These are phyloP conservation scores for Lipomyces chichibuensis DNA, from an alignment of 805 yeast species.

Conservation along the genomic window DNA sequence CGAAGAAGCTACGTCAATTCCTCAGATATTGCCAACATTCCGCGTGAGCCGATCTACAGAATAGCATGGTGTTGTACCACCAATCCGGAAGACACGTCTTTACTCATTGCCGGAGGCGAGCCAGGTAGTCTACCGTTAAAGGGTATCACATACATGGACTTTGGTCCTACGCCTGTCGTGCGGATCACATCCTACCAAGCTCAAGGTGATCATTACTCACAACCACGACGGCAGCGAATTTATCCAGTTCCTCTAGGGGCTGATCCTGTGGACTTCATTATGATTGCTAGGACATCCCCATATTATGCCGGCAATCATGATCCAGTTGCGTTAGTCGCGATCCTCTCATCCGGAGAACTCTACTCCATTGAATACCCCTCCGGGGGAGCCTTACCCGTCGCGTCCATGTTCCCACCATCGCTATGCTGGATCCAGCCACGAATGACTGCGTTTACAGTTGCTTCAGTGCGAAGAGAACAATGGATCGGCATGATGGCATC, in stretches of 20 bases:
- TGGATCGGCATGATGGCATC: constrained; percentile 79
- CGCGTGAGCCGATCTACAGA: constrained; percentile 49
- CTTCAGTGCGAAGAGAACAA: constrained; percentile 61
- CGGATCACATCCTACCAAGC: constrained; percentile 79
- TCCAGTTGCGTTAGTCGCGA: constrained; percentile 64
- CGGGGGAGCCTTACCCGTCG: constrained; percentile 56
- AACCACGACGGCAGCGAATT: constrained; percentile 58
- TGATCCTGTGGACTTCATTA: constrained; percentile 53
- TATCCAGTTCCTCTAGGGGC: constrained; percentile 56
- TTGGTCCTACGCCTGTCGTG: constrained; percentile 79
- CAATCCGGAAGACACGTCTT: constrained; percentile 78
- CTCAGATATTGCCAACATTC: constrained; percentile 5
- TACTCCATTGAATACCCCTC: constrained; percentile 62
- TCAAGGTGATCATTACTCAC: constrained; percentile 76
- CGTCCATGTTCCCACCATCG: constrained; percentile 76
- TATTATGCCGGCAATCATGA: constrained; percentile 79
- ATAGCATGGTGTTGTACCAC: constrained; percentile 77
- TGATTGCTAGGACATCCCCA: constrained; percentile 67
- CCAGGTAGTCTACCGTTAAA: constrained; percentile 48
- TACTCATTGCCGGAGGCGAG: constrained; percentile 72
- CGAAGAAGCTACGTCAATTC: constrained; percentile 34
- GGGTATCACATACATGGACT: constrained; percentile 62
- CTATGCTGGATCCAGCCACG: constrained; percentile 78
- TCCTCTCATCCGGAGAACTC: constrained; percentile 66
- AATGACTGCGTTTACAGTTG: constrained; percentile 58